phyloP scores from a whole-genome alignment of 148 eudicot genomes.

The Hydrangea macrophylla region DNA sequence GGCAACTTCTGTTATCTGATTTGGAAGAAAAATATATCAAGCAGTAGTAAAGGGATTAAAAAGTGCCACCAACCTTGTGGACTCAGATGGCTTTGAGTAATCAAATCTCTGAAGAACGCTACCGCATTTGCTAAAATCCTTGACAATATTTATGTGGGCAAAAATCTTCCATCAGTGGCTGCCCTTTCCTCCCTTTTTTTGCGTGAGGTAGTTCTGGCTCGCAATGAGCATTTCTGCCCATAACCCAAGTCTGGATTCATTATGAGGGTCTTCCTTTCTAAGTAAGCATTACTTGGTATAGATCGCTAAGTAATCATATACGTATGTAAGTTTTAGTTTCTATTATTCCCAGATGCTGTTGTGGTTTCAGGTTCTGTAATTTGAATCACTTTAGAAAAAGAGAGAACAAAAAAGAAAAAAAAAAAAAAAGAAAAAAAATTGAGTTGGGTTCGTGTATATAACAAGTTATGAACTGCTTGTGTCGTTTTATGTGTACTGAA shows the following conservation, averaged over 20 bases:
- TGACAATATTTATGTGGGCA: no score
- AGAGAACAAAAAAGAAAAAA: background rate
- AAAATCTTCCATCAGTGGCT: no score
- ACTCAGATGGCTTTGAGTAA: conserved; percentile 1
- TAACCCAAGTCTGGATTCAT: no score
- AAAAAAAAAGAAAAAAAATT: background rate
- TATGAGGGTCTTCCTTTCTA: conserved; percentile 17
- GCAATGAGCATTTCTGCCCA: conserved; percentile 16
- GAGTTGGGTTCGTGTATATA: background rate
- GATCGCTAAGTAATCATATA: conserved; percentile 15
- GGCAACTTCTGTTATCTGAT: conserved; percentile 48
- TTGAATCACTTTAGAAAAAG: conserved; percentile 5
- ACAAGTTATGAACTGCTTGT: background rate
- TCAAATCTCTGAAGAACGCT: no score
- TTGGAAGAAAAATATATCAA: conserved; percentile 7
- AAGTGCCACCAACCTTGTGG: background rate
- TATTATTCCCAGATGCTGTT: conserved; percentile 19
- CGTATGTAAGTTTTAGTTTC: conserved; percentile 24
- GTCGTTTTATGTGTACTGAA: background rate
- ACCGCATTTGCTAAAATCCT: no score
- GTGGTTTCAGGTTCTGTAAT: conserved; percentile 27
- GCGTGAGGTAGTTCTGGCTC: conserved; percentile 15
- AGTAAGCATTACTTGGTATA: conserved; percentile 19
- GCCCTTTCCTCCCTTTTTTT: no score
- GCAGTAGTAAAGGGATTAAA: conserved; percentile 1